A percentile compares a stretch with the other conserved stretches of the same genome.
phyloP scores from a whole-genome alignment of 441 rosid genomes.

The Geranium incanum region DNA sequence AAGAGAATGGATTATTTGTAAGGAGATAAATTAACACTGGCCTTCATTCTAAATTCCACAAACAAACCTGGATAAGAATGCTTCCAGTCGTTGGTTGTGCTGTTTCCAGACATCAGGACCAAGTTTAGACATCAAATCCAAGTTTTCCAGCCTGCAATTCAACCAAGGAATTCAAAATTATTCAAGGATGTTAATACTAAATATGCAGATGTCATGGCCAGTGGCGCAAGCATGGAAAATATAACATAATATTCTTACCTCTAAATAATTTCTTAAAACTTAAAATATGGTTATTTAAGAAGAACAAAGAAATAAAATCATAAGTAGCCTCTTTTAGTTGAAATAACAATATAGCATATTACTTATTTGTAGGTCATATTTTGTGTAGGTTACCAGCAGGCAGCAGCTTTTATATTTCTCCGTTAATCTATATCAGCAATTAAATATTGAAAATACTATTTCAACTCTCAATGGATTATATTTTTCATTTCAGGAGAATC shows the following conservation, averaged over 20 bases:
- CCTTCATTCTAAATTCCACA: neutral
- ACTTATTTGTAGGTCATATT: neutral
- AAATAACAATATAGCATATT: neutral
- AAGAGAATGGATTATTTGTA: neutral
- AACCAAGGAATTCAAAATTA: slow-evolving; percentile 11
- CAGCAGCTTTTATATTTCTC: too few species aligned
- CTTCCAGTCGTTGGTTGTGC: slow-evolving; percentile 62
- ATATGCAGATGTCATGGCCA: neutral
- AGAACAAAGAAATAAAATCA: neutral
- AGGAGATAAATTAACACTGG: slow-evolving; percentile 10
- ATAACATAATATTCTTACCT: neutral
- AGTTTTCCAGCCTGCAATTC: slow-evolving; percentile 68
- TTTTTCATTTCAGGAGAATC: slow-evolving; percentile 8
- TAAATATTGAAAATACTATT: neutral
- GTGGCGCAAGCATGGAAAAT: too few species aligned
- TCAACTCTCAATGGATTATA: neutral
- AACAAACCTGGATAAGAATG: slow-evolving; percentile 54
- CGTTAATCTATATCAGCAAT: too few species aligned
- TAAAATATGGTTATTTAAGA: neutral
- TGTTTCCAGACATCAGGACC: slow-evolving; percentile 83
- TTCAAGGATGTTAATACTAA: slow-evolving; percentile 4
- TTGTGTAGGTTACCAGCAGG: neutral
- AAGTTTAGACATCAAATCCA: slow-evolving; percentile 77
- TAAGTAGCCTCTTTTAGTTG: neutral
- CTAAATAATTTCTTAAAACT: neutral